Evolutionary conservation across 106 monocot genomes (phyloP).

Genomic region (Acorus calamus): DNA sequence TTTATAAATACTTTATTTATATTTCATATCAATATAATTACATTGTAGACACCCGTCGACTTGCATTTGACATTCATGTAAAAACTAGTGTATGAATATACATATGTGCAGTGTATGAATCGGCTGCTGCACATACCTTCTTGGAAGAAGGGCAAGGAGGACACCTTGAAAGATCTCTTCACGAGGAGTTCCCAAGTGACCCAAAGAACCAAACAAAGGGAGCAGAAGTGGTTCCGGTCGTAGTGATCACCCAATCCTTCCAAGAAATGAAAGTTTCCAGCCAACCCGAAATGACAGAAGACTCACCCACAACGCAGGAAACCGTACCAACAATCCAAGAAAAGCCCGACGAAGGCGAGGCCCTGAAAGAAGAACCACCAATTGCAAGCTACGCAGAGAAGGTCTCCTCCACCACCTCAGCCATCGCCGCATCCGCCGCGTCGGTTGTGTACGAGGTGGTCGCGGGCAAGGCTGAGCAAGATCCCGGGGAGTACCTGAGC

Average conservation of each 20-base stretch:
- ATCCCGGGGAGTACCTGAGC: slow-evolving; percentile 21
- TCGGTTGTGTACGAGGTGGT: slow-evolving; percentile 25
- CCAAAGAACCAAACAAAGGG: slow-evolving; percentile 2
- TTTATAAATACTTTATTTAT: no score
- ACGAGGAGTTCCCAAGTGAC: not conserved
- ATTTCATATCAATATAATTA: no score
- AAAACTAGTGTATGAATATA: no score
- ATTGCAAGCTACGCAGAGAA: slow-evolving; percentile 15
- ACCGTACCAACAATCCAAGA: no score
- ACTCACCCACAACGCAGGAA: not conserved
- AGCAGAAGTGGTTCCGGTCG: slow-evolving; percentile 18
- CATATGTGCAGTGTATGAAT: not conserved
- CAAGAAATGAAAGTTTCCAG: slow-evolving; percentile 4
- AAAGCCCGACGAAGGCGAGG: no score
- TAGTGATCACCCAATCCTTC: slow-evolving; percentile 21
- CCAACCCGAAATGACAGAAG: not conserved
- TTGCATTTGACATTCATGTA: no score
- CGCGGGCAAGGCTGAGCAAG: not conserved
- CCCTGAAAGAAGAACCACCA: no score
- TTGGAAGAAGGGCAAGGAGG: not conserved
- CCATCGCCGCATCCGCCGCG: slow-evolving; percentile 9
- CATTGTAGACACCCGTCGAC: no score
- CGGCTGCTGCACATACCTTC: not conserved
- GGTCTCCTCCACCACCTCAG: slow-evolving; percentile 6
- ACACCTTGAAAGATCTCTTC: not conserved